Evolutionary conservation across 208 protist species (phyloP).

Genomic region (Phytomonas serpens): DNA sequence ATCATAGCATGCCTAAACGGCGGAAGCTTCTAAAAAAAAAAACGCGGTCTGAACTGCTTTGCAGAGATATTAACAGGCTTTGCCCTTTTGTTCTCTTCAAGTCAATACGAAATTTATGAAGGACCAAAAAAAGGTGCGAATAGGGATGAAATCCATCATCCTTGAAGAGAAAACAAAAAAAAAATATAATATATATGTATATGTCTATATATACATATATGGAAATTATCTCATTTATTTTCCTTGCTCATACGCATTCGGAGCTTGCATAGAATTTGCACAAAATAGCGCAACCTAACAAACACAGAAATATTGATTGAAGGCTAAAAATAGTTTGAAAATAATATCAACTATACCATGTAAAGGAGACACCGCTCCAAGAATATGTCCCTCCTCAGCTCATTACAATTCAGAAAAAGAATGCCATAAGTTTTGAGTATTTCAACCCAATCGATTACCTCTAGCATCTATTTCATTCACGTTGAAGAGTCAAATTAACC

Average conservation of each 20-base stretch:
- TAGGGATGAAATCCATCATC: neutral
- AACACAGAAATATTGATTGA: neutral
- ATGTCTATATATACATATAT: neutral
- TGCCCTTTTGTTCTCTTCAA: slow-evolving; percentile 3
- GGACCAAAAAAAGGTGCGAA: slow-evolving; percentile 13
- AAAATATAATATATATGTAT: neutral
- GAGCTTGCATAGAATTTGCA: neutral
- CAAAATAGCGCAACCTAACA: neutral
- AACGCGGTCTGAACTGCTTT: neutral
- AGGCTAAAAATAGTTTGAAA: neutral
- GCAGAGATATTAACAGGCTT: neutral
- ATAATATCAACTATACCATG: neutral
- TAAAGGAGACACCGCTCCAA: neutral
- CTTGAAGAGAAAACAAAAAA: neutral
- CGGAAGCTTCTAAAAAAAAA: neutral
- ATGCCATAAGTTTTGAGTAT: neutral
- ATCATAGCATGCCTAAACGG: neutral
- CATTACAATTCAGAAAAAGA: neutral
- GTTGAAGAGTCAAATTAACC: neutral
- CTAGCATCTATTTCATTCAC: neutral
- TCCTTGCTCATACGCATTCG: neutral
- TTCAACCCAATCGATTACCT: neutral
- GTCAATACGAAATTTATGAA: neutral
- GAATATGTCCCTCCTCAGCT: neutral
- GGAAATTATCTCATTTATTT: neutral